Conservation (phyloP, 2,329 filamentous ascomycete species). For the Aspergillus hiratsukae region DNA sequence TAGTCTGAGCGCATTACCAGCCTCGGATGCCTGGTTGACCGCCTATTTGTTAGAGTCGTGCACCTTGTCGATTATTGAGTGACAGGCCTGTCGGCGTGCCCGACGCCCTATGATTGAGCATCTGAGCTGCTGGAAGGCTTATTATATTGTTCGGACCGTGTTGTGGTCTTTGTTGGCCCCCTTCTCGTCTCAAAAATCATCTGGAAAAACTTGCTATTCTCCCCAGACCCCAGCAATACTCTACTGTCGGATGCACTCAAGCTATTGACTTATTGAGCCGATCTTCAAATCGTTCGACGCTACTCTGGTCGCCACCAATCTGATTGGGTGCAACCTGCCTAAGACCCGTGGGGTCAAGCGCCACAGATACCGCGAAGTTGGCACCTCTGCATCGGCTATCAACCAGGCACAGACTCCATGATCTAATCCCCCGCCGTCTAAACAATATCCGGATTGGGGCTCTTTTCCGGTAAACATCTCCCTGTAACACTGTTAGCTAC, state of each 20-base stretch:
- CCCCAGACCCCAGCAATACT: neutral
- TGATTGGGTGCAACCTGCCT: slow-evolving; percentile 18
- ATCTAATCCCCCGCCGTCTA: slow-evolving; percentile 16
- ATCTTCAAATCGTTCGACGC: slow-evolving; percentile 2
- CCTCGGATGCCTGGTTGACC: neutral
- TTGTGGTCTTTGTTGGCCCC: slow-evolving; percentile 2
- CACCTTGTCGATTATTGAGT: slow-evolving; percentile 1
- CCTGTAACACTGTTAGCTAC: neutral
- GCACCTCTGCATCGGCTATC: slow-evolving; percentile 17
- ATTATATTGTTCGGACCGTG: neutral
- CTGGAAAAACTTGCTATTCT: neutral
- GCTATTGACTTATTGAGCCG: neutral
- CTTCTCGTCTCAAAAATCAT: slow-evolving; percentile 2
- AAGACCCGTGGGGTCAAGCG: slow-evolving; percentile 14
- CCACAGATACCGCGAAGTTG: slow-evolving; percentile 17
- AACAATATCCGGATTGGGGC: slow-evolving; percentile 17
- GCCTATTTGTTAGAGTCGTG: neutral
- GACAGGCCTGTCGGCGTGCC: slow-evolving; percentile 13
- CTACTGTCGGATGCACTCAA: slow-evolving; percentile 5
- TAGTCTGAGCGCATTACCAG: neutral
- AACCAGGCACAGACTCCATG: slow-evolving; percentile 7
- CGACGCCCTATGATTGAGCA: slow-evolving; percentile 17
- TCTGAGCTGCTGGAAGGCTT: neutral
- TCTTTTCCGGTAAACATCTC: slow-evolving; percentile 5
- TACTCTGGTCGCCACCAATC: slow-evolving; percentile 5